A percentile compares a stretch with the other conserved stretches of the same genome.
These are phyloP conservation scores for Aspergillus tanneri DNA, from an alignment of 2,329 filamentous ascomycete genomes.

Conservation along the genomic window DNA sequence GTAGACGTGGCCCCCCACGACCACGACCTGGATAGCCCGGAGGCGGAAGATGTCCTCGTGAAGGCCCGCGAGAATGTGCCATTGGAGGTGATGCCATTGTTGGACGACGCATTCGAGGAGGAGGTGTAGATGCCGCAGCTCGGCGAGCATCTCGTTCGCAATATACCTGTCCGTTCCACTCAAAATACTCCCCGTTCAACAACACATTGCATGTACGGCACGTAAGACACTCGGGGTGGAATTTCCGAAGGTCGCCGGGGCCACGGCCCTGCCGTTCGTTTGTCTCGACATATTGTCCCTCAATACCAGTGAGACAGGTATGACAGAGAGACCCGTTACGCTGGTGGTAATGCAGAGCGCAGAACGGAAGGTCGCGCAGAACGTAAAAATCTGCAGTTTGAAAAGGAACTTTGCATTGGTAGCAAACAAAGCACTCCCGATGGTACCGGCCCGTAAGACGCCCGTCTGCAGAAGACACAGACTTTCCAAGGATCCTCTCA, in stretches of 20 bases:
- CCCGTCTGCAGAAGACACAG: slow-evolving; percentile 88
- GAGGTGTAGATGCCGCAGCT: slow-evolving; percentile 43
- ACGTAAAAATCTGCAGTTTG: slow-evolving; percentile 91
- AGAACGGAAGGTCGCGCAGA: slow-evolving; percentile 81
- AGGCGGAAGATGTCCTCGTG: slow-evolving; percentile 24
- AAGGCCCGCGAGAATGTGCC: slow-evolving; percentile 18
- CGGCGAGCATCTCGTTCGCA: slow-evolving; percentile 83
- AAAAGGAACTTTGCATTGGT: slow-evolving; percentile 77
- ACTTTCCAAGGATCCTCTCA: slow-evolving; percentile 79
- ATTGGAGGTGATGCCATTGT: slow-evolving; percentile 36
- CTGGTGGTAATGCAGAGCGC: slow-evolving; percentile 87
- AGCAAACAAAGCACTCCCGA: slow-evolving; percentile 91
- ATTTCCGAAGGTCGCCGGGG: slow-evolving; percentile 60
- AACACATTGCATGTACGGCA: slow-evolving; percentile 71
- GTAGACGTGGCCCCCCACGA: slow-evolving; percentile 12
- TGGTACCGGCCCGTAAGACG: slow-evolving; percentile 91
- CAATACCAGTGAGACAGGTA: slow-evolving; percentile 78
- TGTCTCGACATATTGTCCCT: slow-evolving; percentile 90
- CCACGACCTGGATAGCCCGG: slow-evolving; percentile 26
- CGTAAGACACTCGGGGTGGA: slow-evolving; percentile 82
- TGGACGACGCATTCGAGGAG: slow-evolving; percentile 38
- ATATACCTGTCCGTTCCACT: slow-evolving; percentile 74
- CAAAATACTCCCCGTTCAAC: slow-evolving; percentile 84
- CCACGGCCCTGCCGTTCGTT: slow-evolving; percentile 45
- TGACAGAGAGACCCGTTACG: slow-evolving; percentile 84